Percentiles rank a stretch among this genome's conserved stretches.
phyloP scores from a whole-genome alignment of 768 basidiomycete species.

The Mycena olivaceomarginata region DNA sequence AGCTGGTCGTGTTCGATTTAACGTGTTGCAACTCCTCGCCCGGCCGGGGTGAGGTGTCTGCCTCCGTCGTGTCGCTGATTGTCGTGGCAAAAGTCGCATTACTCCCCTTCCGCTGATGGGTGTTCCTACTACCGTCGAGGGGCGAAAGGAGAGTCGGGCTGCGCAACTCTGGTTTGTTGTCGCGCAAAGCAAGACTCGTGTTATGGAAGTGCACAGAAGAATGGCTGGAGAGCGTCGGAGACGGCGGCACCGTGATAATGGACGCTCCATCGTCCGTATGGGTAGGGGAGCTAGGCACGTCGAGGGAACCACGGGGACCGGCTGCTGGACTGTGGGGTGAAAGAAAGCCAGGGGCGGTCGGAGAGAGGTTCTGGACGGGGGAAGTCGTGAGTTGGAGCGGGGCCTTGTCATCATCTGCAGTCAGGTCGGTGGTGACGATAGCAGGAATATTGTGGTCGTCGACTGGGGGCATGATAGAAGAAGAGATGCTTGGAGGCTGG shows the following conservation, averaged over 20 bases:
- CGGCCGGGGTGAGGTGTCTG: constrained; percentile 59
- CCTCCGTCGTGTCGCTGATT: constrained; percentile 68
- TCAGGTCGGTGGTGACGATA: constrained; percentile 40
- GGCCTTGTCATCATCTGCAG: constrained; percentile 14
- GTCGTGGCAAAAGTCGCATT: constrained; percentile 70
- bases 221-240: constrained; percentile 83
- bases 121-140: constrained; percentile 44
- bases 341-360: constrained; percentile 45
- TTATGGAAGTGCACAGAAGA: constrained; percentile 76
- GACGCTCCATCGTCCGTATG: constrained; percentile 64
- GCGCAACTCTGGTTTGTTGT: constrained; percentile 81
- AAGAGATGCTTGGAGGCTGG: background rate
- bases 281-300: constrained; percentile 50
- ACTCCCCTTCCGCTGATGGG: constrained; percentile 75
- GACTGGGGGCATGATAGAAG: constrained; percentile 33
- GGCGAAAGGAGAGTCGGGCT: constrained; percentile 72
- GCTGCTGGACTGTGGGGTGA: constrained; percentile 47
- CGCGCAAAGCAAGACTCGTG: constrained; percentile 75
- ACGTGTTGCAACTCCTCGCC: constrained; percentile 58
- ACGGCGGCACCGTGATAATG: constrained; percentile 71
- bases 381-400: constrained; percentile 32
- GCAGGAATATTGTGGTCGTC: constrained; percentile 40
- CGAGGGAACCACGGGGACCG: constrained; percentile 37
- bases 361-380: constrained; percentile 28
- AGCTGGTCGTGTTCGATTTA: constrained; percentile 60